A percentile compares a stretch with the other conserved stretches of the same genome.
Evolutionary conservation across 352 stramenopile species (phyloP).

Genomic region (Phytopythium vexans): DNA sequence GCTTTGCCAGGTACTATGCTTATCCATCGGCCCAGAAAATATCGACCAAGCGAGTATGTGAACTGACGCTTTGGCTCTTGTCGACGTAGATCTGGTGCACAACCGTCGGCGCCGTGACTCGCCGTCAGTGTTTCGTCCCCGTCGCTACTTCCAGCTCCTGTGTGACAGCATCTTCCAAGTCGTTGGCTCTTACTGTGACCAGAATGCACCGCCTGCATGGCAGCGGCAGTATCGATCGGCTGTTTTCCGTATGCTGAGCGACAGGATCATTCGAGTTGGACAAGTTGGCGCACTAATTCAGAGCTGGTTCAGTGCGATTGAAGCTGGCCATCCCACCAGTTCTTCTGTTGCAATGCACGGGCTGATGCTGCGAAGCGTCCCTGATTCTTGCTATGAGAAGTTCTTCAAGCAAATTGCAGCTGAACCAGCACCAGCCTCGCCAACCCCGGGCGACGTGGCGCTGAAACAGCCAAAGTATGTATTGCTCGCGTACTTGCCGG

Average conservation of each 20-base stretch:
- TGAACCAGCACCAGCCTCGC: constrained; percentile 5
- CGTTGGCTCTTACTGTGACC: constrained; percentile 8
- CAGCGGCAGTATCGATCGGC: constrained; percentile 3
- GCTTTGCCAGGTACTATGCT: constrained; percentile 45
- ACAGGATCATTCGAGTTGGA: constrained; percentile 62
- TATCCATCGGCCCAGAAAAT: not conserved
- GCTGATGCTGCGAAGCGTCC: constrained; percentile 39
- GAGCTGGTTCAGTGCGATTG: constrained; percentile 39
- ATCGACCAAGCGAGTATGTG: too few relatives aligned
- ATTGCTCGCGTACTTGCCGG: constrained; percentile 41
- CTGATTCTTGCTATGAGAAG: constrained; percentile 44
- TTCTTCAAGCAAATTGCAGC: constrained; percentile 44
- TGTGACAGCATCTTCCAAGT: constrained; percentile 37
- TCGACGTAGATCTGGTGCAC: constrained; percentile 45
- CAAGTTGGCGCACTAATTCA: constrained; percentile 38
- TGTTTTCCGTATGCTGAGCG: constrained; percentile 53
- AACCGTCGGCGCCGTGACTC: constrained; percentile 50
- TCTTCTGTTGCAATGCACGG: constrained; percentile 11
- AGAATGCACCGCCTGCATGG: not conserved
- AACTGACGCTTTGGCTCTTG: not conserved
- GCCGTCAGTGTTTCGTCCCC: constrained; percentile 40
- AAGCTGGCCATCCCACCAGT: not conserved
- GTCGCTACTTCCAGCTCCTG: constrained; percentile 42
- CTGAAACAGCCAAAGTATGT: constrained; percentile 40
- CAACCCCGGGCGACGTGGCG: constrained; percentile 8